phyloP scores from a whole-genome alignment of 2,329 filamentous ascomycete genomes.

The Aspergillus sp. region DNA sequence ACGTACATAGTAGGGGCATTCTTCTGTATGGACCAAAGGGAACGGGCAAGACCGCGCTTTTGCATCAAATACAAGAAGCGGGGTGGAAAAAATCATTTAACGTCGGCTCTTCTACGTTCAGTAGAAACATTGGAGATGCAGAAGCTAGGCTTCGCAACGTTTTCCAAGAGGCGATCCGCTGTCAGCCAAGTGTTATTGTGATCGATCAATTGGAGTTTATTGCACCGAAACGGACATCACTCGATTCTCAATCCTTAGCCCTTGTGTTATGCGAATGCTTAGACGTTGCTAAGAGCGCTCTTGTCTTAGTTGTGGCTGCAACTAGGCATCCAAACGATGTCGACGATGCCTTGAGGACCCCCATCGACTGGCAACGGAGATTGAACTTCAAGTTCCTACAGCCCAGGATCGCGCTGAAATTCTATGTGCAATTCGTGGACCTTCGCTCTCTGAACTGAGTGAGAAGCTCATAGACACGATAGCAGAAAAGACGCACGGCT shows the following conservation, averaged over 20 bases:
- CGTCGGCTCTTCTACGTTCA: slow-evolving; percentile 28
- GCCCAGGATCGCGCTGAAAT: slow-evolving; percentile 67
- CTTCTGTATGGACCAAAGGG: slow-evolving; percentile 77
- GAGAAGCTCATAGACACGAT: slow-evolving; percentile 56
- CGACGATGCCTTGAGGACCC: slow-evolving; percentile 63
- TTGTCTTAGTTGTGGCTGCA: slow-evolving; percentile 69
- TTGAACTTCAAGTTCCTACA: slow-evolving; percentile 75
- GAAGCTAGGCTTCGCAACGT: slow-evolving; percentile 58
- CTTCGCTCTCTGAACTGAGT: slow-evolving; percentile 43
- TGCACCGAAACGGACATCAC: slow-evolving; percentile 53
- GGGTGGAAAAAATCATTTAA: slow-evolving; percentile 67
- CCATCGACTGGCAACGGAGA: slow-evolving; percentile 61
- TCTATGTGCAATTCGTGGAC: slow-evolving; percentile 53
- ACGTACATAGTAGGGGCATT: slow-evolving; percentile 51
- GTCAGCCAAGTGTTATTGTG: slow-evolving; percentile 71
- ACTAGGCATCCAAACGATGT: slow-evolving; percentile 70
- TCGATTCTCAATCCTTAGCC: slow-evolving; percentile 35
- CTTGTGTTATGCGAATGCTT: slow-evolving; percentile 38
- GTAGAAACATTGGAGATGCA: slow-evolving; percentile 35
- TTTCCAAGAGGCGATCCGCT: slow-evolving; percentile 64
- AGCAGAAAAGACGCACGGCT: slow-evolving; percentile 77
- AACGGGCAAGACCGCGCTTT: slow-evolving; percentile 75
- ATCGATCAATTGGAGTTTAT: slow-evolving; percentile 74
- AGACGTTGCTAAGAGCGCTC: slow-evolving; percentile 38
- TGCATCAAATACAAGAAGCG: slow-evolving; percentile 62